A percentile compares a stretch with the other conserved stretches of the same genome.
Evolutionary conservation across 2,329 filamentous ascomycete genomes (phyloP).

Genomic region (Colletotrichum acutatum): DNA sequence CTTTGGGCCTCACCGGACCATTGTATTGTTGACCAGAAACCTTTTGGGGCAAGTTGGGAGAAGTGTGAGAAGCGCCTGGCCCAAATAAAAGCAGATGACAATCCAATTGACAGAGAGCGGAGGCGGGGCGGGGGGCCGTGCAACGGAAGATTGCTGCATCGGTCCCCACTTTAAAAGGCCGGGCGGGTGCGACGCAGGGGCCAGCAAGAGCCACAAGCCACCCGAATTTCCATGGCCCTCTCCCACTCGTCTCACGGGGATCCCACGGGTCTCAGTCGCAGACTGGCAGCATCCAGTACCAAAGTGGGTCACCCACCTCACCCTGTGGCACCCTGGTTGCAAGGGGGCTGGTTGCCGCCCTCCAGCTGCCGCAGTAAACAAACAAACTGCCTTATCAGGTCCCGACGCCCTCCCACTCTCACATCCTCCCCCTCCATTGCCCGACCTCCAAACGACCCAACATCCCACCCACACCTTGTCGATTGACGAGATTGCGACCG

Average conservation of each 20-base stretch:
- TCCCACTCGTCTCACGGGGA: not conserved
- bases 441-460: slow-evolving; percentile 36
- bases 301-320: too few relatives aligned
- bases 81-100: slow-evolving; percentile 26
- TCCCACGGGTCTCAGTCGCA: too few relatives aligned
- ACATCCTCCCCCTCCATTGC: slow-evolving; percentile 26
- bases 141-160: slow-evolving; percentile 27
- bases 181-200: slow-evolving; percentile 30
- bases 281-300: too few relatives aligned
- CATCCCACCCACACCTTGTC: slow-evolving; percentile 39
- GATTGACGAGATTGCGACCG: slow-evolving; percentile 33
- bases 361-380: slow-evolving; percentile 44
- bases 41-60: not conserved
- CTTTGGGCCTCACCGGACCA: slow-evolving; percentile 29
- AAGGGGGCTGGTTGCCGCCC: slow-evolving; percentile 36
- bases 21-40: not conserved
- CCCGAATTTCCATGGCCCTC: slow-evolving; percentile 12
- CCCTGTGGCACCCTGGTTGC: slow-evolving; percentile 20
- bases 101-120: slow-evolving; percentile 29
- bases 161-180: slow-evolving; percentile 13
- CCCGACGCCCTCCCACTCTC: slow-evolving; percentile 34
- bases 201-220: slow-evolving; percentile 30
- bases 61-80: slow-evolving; percentile 9
- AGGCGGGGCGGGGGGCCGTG: slow-evolving; percentile 30
- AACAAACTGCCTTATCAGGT: slow-evolving; percentile 49